Evolutionary conservation across 2,329 filamentous ascomycete species (phyloP).

Genomic region (Talaromyces sp.): DNA sequence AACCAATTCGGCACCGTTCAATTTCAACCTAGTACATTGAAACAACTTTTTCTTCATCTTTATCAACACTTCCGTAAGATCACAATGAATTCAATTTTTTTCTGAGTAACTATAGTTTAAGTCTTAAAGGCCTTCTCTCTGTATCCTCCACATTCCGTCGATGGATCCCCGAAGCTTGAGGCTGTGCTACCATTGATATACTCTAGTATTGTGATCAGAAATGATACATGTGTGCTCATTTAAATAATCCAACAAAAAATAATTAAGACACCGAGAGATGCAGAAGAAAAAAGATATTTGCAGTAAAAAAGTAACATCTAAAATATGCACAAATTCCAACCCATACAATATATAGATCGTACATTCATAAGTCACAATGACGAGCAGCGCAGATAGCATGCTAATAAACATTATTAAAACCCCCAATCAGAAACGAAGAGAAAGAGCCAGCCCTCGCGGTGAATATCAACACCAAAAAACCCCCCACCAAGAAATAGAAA

Average conservation of each 20-base stretch:
- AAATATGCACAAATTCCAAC: background rate
- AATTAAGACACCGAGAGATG: background rate
- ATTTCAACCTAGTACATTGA: no score
- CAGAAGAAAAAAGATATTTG: background rate
- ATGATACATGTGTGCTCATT: background rate
- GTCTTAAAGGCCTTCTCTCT: background rate
- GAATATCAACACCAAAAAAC: background rate
- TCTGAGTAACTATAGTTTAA: no score
- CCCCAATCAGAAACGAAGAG: background rate
- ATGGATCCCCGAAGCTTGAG: background rate
- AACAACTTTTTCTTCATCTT: no score
- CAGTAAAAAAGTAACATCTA: background rate
- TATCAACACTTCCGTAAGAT: no score
- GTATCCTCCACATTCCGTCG: background rate
- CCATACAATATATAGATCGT: background rate
- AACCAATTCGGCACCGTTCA: background rate
- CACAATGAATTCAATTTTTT: no score
- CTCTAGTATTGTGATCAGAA: background rate
- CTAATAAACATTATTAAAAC: background rate
- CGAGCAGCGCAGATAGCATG: background rate
- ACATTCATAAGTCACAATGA: background rate
- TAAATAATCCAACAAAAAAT: background rate
- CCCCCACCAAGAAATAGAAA: background rate
- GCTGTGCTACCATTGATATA: no score
- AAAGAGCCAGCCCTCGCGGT: background rate